A percentile compares a stretch with the other conserved stretches of the same genome.
Evolutionary conservation across 306 rosid genomes (phyloP).

Genomic region (Corylus heterophylla): DNA sequence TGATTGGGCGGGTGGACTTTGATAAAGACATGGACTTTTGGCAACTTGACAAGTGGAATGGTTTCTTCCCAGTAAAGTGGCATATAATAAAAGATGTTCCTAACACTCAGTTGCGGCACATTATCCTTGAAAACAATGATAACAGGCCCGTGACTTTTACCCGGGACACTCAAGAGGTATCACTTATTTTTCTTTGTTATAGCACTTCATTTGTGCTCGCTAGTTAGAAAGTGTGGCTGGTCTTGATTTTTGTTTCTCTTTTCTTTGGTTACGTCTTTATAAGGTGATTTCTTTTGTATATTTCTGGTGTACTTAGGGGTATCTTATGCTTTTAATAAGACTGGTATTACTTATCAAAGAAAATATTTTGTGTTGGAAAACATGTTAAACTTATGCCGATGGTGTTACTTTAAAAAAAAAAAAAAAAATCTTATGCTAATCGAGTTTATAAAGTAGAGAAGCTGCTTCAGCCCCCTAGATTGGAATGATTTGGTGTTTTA

Average conservation of each 20-base stretch:
- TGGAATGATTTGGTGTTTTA: not conserved
- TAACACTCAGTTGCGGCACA: constrained; percentile 57
- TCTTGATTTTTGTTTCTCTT: not conserved
- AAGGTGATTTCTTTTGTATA: too few species aligned
- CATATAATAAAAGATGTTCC: constrained; percentile 80
- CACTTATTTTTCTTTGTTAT: constrained; percentile 11
- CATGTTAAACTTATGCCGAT: too few species aligned
- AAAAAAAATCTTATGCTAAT: too few species aligned
- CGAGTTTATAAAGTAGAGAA: not conserved
- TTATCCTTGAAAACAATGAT: constrained; percentile 65
- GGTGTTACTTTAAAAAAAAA: too few species aligned
- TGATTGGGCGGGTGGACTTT: constrained; percentile 76
- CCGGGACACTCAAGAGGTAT: constrained; percentile 94
- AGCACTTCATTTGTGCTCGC: not conserved
- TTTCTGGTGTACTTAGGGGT: too few species aligned
- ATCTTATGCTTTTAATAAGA: too few species aligned
- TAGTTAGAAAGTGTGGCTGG: not conserved
- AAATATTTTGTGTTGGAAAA: not conserved
- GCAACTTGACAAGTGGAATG: constrained; percentile 76
- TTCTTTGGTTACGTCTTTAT: too few species aligned
- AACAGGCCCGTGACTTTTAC: constrained; percentile 68
- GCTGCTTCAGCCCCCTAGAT: not conserved
- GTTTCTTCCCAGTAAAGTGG: constrained; percentile 87
- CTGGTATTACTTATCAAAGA: too few species aligned
- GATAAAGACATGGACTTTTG: constrained; percentile 76